A percentile compares a stretch with the other conserved stretches of the same genome.
These are phyloP conservation scores for Cryphonectria naterciae DNA, from an alignment of 2,329 filamentous ascomycete species.

Conservation along the genomic window DNA sequence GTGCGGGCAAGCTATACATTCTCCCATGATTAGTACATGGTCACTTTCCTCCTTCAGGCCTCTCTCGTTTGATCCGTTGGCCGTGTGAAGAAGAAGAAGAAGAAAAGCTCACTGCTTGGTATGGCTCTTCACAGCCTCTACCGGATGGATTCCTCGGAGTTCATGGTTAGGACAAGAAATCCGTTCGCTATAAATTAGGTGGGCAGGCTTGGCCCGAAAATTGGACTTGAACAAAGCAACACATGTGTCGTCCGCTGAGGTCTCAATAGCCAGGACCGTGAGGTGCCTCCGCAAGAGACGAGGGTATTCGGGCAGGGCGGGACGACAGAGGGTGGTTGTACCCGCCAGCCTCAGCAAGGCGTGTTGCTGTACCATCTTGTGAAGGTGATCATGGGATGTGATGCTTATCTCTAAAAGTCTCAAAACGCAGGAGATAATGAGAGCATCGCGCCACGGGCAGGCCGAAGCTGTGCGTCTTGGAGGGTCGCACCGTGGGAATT, in stretches of 20 bases:
- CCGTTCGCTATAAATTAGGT: slow-evolving; percentile 78
- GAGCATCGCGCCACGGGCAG: not conserved
- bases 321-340: not conserved
- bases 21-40: not conserved
- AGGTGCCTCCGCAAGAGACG: not conserved
- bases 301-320: too few species aligned
- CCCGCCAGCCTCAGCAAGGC: slow-evolving; percentile 3
- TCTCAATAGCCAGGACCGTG: slow-evolving; percentile 70
- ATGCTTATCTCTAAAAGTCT: not conserved
- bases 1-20: slow-evolving; percentile 55
- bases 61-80: not conserved
- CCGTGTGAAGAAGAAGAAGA: not conserved
- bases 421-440: not conserved
- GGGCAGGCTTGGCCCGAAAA: slow-evolving; percentile 51
- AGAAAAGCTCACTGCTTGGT: slow-evolving; percentile 50
- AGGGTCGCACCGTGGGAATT: not conserved
- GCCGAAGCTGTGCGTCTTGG: not conserved
- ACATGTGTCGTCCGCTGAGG: slow-evolving; percentile 90
- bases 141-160: slow-evolving; percentile 80
- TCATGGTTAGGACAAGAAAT: slow-evolving; percentile 77
- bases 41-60: not conserved
- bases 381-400: not conserved
- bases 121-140: slow-evolving; percentile 76
- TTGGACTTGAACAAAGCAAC: slow-evolving; percentile 72
- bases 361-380: slow-evolving; percentile 16